Evolutionary conservation across 2,329 filamentous ascomycete genomes (phyloP).

Genomic region (Pyrenophora teres): DNA sequence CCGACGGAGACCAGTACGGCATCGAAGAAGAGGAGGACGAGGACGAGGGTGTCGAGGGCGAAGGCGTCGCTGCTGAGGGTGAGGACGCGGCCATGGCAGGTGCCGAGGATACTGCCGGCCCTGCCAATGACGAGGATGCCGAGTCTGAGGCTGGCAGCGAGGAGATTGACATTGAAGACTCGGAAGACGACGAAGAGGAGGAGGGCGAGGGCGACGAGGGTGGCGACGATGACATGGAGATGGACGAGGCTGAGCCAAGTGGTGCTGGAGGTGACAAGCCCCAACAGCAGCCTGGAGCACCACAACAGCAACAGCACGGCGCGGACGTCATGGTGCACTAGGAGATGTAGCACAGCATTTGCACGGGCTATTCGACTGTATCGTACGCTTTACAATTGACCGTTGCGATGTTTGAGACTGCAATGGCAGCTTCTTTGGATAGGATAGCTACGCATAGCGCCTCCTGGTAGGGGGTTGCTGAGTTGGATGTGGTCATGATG

Average conservation of each 20-base stretch:
- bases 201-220: constrained; percentile 65
- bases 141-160: constrained; percentile 76
- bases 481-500: constrained; percentile 5
- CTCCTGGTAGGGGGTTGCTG: not conserved
- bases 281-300: constrained; percentile 31
- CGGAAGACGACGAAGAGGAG: constrained; percentile 73
- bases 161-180: constrained; percentile 77
- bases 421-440: too few species aligned
- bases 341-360: not conserved
- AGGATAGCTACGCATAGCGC: not conserved
- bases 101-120: constrained; percentile 60
- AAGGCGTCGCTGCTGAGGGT: constrained; percentile 55
- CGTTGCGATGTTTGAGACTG: constrained; percentile 1
- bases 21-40: constrained; percentile 77
- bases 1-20: constrained; percentile 85
- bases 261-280: constrained; percentile 44
- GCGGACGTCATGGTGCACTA: constrained; percentile 51
- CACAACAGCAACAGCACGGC: constrained; percentile 31
- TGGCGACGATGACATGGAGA: constrained; percentile 60
- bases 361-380: not conserved
- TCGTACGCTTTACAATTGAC: not conserved
- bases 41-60: constrained; percentile 62
- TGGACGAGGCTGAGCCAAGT: constrained; percentile 57
- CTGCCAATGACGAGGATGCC: constrained; percentile 66
- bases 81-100: constrained; percentile 80